Percentiles rank a stretch among this genome's conserved stretches.
Conservation (phyloP, 192 early-diverging fungal genomes). For the Geranomyces michiganensis region DNA sequence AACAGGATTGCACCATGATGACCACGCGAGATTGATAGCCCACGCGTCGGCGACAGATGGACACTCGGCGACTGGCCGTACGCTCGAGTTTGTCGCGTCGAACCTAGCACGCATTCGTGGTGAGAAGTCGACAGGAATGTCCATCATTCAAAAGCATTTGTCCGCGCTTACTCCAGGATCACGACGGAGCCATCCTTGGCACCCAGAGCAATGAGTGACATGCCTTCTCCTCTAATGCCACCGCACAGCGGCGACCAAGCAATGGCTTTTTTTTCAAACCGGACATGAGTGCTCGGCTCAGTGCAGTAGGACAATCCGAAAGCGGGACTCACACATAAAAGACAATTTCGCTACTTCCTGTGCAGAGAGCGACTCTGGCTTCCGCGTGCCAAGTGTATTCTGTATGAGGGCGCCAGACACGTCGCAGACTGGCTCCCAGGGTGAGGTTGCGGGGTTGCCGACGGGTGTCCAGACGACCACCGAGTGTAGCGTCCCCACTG, state of each 20-base stretch:
- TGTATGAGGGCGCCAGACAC: background rate
- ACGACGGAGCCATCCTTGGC: conserved; percentile 25
- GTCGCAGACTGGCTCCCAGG: conserved; percentile 13
- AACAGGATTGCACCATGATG: background rate
- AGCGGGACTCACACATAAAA: background rate
- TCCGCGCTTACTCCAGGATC: conserved; percentile 9
- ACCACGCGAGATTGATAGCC: conserved; percentile 21
- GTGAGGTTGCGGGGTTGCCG: conserved; percentile 16
- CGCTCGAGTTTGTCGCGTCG: background rate
- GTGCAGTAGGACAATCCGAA: background rate
- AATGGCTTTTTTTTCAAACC: conserved; percentile 13
- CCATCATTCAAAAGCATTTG: too few relatives aligned
- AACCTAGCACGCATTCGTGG: background rate
- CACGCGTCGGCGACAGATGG: conserved; percentile 1
- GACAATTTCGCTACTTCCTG: background rate
- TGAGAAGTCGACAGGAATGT: too few relatives aligned
- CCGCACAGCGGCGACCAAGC: conserved; percentile 14
- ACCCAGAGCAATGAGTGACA: conserved; percentile 20
- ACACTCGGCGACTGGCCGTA: background rate
- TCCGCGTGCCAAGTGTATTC: background rate
- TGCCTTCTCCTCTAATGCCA: too few relatives aligned
- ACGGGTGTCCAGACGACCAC: conserved; percentile 22
- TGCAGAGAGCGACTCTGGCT: background rate
- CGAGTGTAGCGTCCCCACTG: conserved; percentile 14
- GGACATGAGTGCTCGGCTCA: background rate